Evolutionary conservation across 192 early-diverging fungal species (phyloP).

Genomic region (Lobulomyces angularis): DNA sequence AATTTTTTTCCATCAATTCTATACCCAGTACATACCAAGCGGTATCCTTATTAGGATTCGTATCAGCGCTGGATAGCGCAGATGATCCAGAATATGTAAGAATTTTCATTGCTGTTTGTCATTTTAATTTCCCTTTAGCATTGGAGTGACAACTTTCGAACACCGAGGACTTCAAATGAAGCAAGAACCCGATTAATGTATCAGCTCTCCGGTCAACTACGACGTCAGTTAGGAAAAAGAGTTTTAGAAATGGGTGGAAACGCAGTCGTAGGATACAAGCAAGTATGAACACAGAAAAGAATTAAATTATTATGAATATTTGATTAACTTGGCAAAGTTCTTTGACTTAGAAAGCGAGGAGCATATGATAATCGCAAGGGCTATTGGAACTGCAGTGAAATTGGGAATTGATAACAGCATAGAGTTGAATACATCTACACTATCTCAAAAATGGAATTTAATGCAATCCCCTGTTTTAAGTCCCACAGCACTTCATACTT

Average conservation of each 20-base stretch:
- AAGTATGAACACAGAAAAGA: no score
- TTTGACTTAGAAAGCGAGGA: conserved; percentile 68
- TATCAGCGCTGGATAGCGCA: conserved; percentile 49
- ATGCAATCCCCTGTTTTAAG: no score
- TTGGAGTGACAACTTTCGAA: conserved; percentile 68
- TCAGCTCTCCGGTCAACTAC: conserved; percentile 50
- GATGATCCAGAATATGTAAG: conserved; percentile 67
- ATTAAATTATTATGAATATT: no score
- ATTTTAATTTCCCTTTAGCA: conserved; percentile 17
- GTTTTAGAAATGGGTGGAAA: conserved; percentile 62
- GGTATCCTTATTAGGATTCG: conserved; percentile 54
- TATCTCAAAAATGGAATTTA: no score
- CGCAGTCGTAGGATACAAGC: conserved; percentile 58
- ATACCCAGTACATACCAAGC: conserved; percentile 43
- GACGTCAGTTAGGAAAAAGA: conserved; percentile 61
- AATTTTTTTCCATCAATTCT: conserved; percentile 51
- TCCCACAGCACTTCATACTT: no score
- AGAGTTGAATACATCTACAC: no score
- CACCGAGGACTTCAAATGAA: conserved; percentile 66
- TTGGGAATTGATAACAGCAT: conserved; percentile 16
- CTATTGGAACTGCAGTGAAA: conserved; percentile 62
- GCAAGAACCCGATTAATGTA: conserved; percentile 57
- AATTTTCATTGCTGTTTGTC: background rate
- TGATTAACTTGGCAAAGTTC: no score
- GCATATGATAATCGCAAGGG: conserved; percentile 56